Conservation (phyloP, 768 basidiomycete species). For the Postia placenta region DNA sequence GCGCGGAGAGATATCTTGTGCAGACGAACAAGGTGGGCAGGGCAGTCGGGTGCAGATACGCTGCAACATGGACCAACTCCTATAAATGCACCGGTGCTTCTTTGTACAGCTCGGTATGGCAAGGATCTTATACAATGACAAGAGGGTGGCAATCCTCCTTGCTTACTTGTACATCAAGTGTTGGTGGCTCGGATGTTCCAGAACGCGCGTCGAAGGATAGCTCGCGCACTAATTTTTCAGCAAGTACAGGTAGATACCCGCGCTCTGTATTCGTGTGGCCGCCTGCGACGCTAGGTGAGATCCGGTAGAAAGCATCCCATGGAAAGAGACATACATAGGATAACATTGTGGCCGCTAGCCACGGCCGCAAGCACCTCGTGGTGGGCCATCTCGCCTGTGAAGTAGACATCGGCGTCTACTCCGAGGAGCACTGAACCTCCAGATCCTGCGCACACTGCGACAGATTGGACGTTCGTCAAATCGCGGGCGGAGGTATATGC, state of each 20-base stretch:
- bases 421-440: conserved; percentile 74
- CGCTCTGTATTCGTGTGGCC: conserved; percentile 96
- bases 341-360: conserved; percentile 69
- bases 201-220: conserved; percentile 23
- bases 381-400: conserved; percentile 92
- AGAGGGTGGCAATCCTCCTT: conserved; percentile 71
- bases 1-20: too few relatives aligned
- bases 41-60: too few relatives aligned
- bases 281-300: conserved; percentile 38
- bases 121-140: conserved; percentile 40
- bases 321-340: conserved; percentile 64
- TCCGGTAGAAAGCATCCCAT: neutral
- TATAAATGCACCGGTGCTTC: too few relatives aligned
- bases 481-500: conserved; percentile 35
- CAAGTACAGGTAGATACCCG: conserved; percentile 78
- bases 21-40: too few relatives aligned
- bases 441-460: conserved; percentile 90
- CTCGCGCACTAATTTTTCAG: conserved; percentile 54
- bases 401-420: conserved; percentile 75
- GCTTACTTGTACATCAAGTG: conserved; percentile 65
- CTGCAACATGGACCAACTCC: too few relatives aligned
- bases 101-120: too few relatives aligned
- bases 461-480: conserved; percentile 36
- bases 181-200: conserved; percentile 21
- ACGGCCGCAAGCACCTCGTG: conserved; percentile 84